Evolutionary conservation across 257 asterid species (phyloP), one percentile per base, ranked within the genome.

Genomic region (Solanum megistacrolobum): DNA sequence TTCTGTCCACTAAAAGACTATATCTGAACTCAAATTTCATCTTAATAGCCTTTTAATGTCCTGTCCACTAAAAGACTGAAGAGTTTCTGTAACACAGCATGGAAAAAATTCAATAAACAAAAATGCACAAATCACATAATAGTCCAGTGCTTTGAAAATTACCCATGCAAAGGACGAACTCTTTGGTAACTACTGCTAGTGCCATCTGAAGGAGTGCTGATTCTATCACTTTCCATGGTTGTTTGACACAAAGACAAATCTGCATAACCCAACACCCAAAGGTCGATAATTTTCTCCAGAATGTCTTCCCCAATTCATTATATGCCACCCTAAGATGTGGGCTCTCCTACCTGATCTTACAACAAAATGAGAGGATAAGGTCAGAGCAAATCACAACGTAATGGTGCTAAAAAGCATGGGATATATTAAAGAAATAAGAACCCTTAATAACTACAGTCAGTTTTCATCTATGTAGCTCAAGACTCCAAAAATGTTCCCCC

Each of bases 91-190:
- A 79, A 27, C 16, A 48, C 34, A 48, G 20, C 85, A 31, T 20
- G 66, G 3, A 38, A 38, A 76, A 38, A 1, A 76, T 9, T 48
- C 69, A 31, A 48, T 31, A 29, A 29, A 29, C 9, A 29, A 82
- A 82, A 21, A 21, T 46, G 85, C 31, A 31, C 31, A 48, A 48
- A 82, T 18, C 31, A 48, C 86, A 16, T 29, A 82, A 29, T 83
- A 43, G 34, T 34, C 27, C 32, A 71, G 86, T 74, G 85, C 65
- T 86, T 71, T 81, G 85, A 86, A 74, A 27, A 36, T 92, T 93
- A 96, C 99, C 99, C 99, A 74, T 93, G 98, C 41, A 86, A 88
- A 88, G 94, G 90, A 38, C 94, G 96, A 91, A 90, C 91, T 91
- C 92, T 90, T 68, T 92, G 97, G 82, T 88, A 62, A 87, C 89